A percentile compares a stretch with the other conserved stretches of the same genome.
phyloP scores from a whole-genome alignment of 2,329 filamentous ascomycete genomes.

The Hymenoscyphus albidus region DNA sequence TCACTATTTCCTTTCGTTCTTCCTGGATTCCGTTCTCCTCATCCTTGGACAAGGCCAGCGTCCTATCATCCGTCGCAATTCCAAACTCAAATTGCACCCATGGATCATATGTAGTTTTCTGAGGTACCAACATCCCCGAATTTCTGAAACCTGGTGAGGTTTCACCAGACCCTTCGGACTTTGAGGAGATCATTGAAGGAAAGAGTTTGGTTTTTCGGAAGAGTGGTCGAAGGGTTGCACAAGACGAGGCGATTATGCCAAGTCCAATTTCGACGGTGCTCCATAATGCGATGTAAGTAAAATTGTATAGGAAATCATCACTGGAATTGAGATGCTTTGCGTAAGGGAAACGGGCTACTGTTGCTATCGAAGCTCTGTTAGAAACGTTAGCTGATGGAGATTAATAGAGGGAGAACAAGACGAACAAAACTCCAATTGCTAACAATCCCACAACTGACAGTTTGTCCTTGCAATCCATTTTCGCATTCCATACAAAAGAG shows the following conservation, averaged over 20 bases:
- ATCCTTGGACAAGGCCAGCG: too few species aligned
- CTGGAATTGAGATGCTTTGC: slow-evolving; percentile 34
- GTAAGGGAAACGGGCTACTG: slow-evolving; percentile 40
- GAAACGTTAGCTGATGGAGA: background rate
- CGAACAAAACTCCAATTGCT: slow-evolving; percentile 37
- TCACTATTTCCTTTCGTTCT: too few species aligned
- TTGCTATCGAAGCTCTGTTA: slow-evolving; percentile 37
- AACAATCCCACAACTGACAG: slow-evolving; percentile 31
- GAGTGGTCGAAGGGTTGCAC: slow-evolving; percentile 37
- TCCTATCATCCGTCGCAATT: too few species aligned
- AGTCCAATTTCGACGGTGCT: slow-evolving; percentile 39
- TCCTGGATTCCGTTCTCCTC: too few species aligned
- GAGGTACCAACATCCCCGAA: too few species aligned
- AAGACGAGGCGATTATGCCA: slow-evolving; percentile 37
- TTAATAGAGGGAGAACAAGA: slow-evolving; percentile 1
- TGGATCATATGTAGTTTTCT: too few species aligned
- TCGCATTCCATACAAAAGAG: slow-evolving; percentile 38
- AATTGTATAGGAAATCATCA: slow-evolving; percentile 37
- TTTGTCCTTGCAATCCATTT: slow-evolving; percentile 37
- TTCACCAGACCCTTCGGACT: background rate
- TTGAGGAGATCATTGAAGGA: background rate
- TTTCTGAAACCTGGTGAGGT: too few species aligned
- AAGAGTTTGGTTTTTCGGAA: slow-evolving; percentile 24
- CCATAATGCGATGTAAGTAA: slow-evolving; percentile 40
- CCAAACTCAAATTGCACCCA: too few species aligned